These are phyloP conservation scores for Gossypium trilobum DNA, from an alignment of 441 rosid species.

Conservation along the genomic window DNA sequence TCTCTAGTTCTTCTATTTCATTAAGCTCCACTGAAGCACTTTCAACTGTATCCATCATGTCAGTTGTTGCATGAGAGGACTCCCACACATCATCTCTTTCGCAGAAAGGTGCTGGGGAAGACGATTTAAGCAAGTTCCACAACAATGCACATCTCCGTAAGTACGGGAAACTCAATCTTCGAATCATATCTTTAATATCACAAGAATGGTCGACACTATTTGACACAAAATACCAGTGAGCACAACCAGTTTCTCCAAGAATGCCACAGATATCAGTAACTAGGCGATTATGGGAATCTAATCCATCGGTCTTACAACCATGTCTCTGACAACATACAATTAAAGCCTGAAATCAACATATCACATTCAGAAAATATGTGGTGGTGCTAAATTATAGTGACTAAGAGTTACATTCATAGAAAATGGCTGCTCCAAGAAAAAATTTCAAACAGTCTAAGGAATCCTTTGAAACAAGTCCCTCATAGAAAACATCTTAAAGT, in stretches of 20 bases:
- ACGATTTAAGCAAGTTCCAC: slow-evolving; percentile 66
- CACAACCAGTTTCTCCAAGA: slow-evolving; percentile 46
- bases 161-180: slow-evolving; percentile 64
- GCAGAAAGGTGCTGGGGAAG: slow-evolving; percentile 48
- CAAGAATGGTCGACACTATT: slow-evolving; percentile 39
- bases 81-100: slow-evolving; percentile 31
- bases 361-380: slow-evolving; percentile 9
- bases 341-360: slow-evolving; percentile 56
- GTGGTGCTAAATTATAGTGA: background rate
- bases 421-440: background rate
- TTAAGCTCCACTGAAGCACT: slow-evolving; percentile 39
- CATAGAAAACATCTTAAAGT: background rate
- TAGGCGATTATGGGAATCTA: slow-evolving; percentile 35
- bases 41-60: slow-evolving; percentile 30
- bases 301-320: slow-evolving; percentile 25
- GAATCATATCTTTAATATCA: slow-evolving; percentile 47
- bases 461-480: background rate
- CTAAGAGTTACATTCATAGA: background rate
- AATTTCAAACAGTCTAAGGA: background rate
- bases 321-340: slow-evolving; percentile 40
- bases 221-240: slow-evolving; percentile 44
- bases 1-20: slow-evolving; percentile 61
- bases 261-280: slow-evolving; percentile 46
- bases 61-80: slow-evolving; percentile 28
- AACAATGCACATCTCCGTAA: slow-evolving; percentile 91